Evolutionary conservation across 2,329 filamentous ascomycete genomes (phyloP), one percentile per base, ranked within the genome.

Genomic region (Cylindrodendrum hubeiense): DNA sequence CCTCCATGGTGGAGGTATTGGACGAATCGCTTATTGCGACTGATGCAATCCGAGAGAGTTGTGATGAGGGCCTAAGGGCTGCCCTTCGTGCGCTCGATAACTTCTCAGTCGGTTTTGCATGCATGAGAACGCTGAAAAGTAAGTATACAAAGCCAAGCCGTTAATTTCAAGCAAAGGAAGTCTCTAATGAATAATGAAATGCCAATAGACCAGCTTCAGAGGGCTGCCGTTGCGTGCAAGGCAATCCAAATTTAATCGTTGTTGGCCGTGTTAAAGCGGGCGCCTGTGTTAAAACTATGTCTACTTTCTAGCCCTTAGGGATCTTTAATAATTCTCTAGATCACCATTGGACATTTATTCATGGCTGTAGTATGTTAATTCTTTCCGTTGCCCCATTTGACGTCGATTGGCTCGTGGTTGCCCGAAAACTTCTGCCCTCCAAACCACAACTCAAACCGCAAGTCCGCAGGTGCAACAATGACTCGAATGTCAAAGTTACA

Each of bases 391-490:
- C 17, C 61, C 68, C 70, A 72, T 3, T 41, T 56, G 1, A 72
- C 60, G 2, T 28, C n/a, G 19, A 74, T 65, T 1, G 71, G 69
- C 17, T 74, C 60, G n/a, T 73, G 71, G 13, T 68, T 74, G 0
- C 69, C 63, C 0, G 71, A 73, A 46, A 73, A 72, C 34, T 73
- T 78, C 15, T 76, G 71, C 1, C 69, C 67, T 0, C 53, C 66
- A 24, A 74, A 71, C 82, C 82, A 84, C 2, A 84, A 66, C 65
- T 82, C 80, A 49, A 84, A 84, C 5, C 75, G 71, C 34, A 90
- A 76, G 60, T 90, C 87, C 0, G 88, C 83, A 1, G 85, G 82
- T 0, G 85, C 86, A 4, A 86, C 83, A 41, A 88, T 79, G 5
- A 87, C 86, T 60, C 86, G 82, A 0, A 90, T 82, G 53, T 87